phyloP scores from a whole-genome alignment of 2,329 filamentous ascomycete genomes.

The Penicillium palitans region DNA sequence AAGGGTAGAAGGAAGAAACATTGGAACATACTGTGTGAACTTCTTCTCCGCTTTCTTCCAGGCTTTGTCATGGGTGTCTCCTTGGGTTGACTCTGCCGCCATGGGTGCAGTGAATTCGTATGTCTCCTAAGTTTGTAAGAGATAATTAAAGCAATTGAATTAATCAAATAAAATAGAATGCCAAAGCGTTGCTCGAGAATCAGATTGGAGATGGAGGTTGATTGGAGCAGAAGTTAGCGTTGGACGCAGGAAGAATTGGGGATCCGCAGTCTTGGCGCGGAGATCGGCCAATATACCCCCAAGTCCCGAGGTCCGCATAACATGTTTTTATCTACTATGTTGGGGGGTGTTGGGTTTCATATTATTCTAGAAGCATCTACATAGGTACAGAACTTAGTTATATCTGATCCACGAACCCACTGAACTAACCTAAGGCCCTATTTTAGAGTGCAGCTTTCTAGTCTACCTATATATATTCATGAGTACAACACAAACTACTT shows the following conservation, averaged over 20 bases:
- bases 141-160: neutral
- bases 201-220: conserved; percentile 21
- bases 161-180: neutral
- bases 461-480: neutral
- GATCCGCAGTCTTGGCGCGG: conserved; percentile 30
- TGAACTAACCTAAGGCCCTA: neutral
- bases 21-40: conserved; percentile 60
- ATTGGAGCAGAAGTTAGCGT: conserved; percentile 21
- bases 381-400: neutral
- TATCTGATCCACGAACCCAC: neutral
- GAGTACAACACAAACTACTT: neutral
- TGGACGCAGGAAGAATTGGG: conserved; percentile 24
- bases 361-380: neutral
- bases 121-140: neutral
- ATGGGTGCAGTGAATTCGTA: conserved; percentile 14
- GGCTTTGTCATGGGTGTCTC: conserved; percentile 47
- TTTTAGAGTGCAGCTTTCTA: neutral
- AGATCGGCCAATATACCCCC: conserved; percentile 46
- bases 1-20: neutral
- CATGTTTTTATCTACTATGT: neutral
- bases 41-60: conserved; percentile 59
- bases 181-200: neutral
- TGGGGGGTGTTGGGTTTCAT: neutral
- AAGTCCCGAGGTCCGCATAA: neutral
- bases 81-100: conserved; percentile 21